Conservation (phyloP, 345 rosid species). For the Aquilaria malaccensis region DNA sequence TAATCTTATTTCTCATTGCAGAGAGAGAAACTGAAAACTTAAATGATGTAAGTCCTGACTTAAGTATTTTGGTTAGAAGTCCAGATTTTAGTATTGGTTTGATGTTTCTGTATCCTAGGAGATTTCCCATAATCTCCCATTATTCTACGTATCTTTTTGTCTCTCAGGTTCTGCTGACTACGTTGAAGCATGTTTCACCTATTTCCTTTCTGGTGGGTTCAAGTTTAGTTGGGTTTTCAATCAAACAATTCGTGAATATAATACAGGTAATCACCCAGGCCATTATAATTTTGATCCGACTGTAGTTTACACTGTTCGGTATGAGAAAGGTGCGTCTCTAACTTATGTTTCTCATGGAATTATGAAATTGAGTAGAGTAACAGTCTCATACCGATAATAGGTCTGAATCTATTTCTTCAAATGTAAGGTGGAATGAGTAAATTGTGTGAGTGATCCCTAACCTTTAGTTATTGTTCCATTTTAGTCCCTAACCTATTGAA, state of each 20-base stretch:
- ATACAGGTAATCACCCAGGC: conserved; percentile 55
- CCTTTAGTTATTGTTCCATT: no score
- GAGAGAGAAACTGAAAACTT: conserved; percentile 51
- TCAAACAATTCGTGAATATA: conserved; percentile 68
- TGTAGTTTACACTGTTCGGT: not conserved
- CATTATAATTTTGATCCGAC: not conserved
- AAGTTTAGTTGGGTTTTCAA: conserved; percentile 77
- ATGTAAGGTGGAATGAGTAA: no score
- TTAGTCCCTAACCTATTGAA: no score
- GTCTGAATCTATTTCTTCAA: no score
- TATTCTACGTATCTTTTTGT: not conserved
- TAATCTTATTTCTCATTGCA: conserved; percentile 60
- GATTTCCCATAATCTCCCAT: conserved; percentile 4
- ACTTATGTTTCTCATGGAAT: not conserved
- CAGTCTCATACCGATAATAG: no score
- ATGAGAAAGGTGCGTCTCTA: no score
- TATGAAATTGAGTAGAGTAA: not conserved
- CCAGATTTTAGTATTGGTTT: not conserved
- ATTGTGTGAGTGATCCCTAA: no score
- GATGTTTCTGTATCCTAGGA: conserved; percentile 1
- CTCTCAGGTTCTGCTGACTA: conserved; percentile 43
- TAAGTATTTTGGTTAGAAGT: conserved; percentile 1
- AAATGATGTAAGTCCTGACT: conserved; percentile 43
- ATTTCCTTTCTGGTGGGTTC: conserved; percentile 46
- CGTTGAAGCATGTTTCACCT: conserved; percentile 36